Conservation (phyloP, 2,329 filamentous ascomycete species). For the Botrytis galanthina region DNA sequence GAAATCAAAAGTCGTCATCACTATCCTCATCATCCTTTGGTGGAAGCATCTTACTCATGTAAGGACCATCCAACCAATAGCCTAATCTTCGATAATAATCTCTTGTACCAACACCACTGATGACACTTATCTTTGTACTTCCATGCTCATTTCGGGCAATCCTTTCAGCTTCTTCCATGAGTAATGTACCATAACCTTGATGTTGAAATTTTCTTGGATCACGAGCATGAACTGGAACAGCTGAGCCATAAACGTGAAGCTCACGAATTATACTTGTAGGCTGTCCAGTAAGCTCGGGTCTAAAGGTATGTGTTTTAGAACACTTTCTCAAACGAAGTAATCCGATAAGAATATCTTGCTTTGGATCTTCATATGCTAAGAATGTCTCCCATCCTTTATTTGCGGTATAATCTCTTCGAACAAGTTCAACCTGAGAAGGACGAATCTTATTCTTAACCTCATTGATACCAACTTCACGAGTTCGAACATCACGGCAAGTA, state of each 20-base stretch:
- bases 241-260: conserved; percentile 93
- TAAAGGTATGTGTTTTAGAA: conserved; percentile 85
- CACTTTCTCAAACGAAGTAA: conserved; percentile 88
- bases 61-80: conserved; percentile 79
- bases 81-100: conserved; percentile 94
- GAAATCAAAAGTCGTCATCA: conserved; percentile 31
- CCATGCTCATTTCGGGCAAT: conserved; percentile 94
- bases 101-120: conserved; percentile 93
- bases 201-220: conserved; percentile 98
- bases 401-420: conserved; percentile 88
- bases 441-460: conserved; percentile 99
- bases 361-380: conserved; percentile 94
- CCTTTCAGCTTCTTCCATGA: conserved; percentile 97
- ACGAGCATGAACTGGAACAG: conserved; percentile 93
- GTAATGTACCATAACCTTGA: conserved; percentile 89
- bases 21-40: conserved; percentile 37
- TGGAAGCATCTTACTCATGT: conserved; percentile 39
- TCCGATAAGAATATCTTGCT: conserved; percentile 95
- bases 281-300: conserved; percentile 80
- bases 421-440: conserved; percentile 91
- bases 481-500: conserved; percentile 92
- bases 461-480: conserved; percentile 95
- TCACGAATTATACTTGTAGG: conserved; percentile 90
- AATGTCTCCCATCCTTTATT: conserved; percentile 99
- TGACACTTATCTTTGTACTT: conserved; percentile 91